Percentiles rank a stretch among this genome's conserved stretches.
Conservation (phyloP, 805 yeast genomes). For the Candida koratica region DNA sequence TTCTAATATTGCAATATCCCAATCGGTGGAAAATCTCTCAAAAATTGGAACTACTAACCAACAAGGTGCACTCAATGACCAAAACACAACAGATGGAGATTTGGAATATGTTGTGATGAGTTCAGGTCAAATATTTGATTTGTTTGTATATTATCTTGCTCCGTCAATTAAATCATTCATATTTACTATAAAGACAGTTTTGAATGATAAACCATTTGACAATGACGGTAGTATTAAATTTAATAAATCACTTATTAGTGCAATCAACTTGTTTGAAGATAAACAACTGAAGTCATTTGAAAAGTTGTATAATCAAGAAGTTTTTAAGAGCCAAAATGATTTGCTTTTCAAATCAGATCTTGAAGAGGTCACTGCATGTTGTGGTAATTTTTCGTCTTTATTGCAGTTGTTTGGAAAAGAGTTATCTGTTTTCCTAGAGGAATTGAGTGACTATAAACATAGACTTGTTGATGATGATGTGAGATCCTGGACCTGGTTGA, state of each 20-base stretch:
- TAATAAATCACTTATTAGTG: conserved; percentile 43
- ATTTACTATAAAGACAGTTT: conserved; percentile 57
- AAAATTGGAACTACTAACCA: conserved; percentile 13
- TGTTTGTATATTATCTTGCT: conserved; percentile 64
- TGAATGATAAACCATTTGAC: conserved; percentile 58
- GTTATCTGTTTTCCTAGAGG: conserved; percentile 43
- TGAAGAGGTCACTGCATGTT: conserved; percentile 79
- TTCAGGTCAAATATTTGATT: conserved; percentile 51
- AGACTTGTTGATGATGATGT: conserved; percentile 15
- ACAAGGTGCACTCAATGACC: conserved; percentile 5
- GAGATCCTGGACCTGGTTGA: conserved; percentile 50
- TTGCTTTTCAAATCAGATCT: conserved; percentile 51
- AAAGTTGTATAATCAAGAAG: conserved; percentile 52
- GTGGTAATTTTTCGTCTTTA: conserved; percentile 72
- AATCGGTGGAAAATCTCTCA: conserved; percentile 27
- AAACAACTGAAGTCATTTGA: conserved; percentile 58
- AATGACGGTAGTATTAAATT: conserved; percentile 36
- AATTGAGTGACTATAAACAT: conserved; percentile 37
- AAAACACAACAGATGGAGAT: conserved; percentile 8
- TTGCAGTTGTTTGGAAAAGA: conserved; percentile 62
- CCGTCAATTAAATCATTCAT: conserved; percentile 69
- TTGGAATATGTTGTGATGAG: conserved; percentile 21
- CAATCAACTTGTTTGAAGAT: conserved; percentile 51
- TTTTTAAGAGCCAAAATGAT: conserved; percentile 36
- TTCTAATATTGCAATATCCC: conserved; percentile 20